Base-by-base conservation (phyloP, 1,139 yeast genomes). In the Geotrichum bryndzae region DNA sequence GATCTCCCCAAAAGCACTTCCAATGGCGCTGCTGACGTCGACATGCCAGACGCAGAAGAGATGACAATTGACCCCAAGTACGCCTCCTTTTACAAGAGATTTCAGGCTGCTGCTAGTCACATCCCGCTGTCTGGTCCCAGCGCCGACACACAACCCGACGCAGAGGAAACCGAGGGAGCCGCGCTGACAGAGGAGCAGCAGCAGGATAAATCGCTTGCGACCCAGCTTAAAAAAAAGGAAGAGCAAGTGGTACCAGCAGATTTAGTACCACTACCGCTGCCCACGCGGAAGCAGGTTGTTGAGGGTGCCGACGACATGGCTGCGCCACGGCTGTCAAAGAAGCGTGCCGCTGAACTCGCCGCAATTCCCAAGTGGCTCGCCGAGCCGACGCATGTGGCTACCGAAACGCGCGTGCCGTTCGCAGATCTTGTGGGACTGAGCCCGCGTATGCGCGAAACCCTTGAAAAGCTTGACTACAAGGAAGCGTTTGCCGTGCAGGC, bases 401-500 rank as follows among this genome's bases (percentile, higher is more conserved):
- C 71, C 10, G 68, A 68, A 8, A 61, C 63, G 5, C 66, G 66
- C 15, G 63, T 64, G 10, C 66, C 74, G 2, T 77, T 77, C 59
- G 60, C 60, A 5, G 64, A 68, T 4, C 66, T 77, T 29, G 66
- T 57, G 10, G 71, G 71, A 1, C 66, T 80, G 1, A 68, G 74
- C 22, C 69, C 77, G 0, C 73, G 73, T 31, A 74, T 87, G 69
- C 65, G 78, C 45, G 71, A 74, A 13, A 86, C 86, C 66, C 77
- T 90, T 46, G 60, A 71, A 0, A 71, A 74, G 2, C 72, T 77
- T 65, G 83, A 82, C 1, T 83, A 81, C 64, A 69, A 72, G 2
- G 68, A 76, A 2, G 96, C 96, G 4, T 90, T 90, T 73, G 86
- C 96, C 0, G 92, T 90, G 8, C 97, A 90, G 72, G 77, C 85